Percentiles rank a stretch among this genome's conserved stretches.
Conservation (phyloP, 768 basidiomycete species). For the Phylloporus arenicola region DNA sequence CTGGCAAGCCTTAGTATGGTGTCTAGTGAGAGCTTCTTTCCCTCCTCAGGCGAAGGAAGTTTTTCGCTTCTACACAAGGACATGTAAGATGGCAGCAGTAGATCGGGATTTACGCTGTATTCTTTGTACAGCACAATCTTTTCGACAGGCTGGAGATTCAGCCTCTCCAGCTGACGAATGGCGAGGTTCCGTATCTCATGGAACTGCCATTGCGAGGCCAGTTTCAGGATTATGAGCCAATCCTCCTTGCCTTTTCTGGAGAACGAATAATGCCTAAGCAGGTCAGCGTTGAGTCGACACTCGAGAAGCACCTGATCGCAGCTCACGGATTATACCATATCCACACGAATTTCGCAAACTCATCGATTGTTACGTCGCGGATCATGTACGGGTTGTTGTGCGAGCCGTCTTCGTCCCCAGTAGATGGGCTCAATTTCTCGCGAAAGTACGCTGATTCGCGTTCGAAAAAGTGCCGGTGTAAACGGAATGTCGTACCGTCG, state of each 20-base stretch:
- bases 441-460: conserved; percentile 32
- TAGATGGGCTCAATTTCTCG: conserved; percentile 14
- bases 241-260: conserved; percentile 45
- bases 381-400: conserved; percentile 6
- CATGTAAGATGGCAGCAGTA: conserved; percentile 50
- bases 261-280: conserved; percentile 46
- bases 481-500: conserved; percentile 25
- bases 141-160: conserved; percentile 42
- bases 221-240: conserved; percentile 51
- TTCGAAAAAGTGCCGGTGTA: conserved; percentile 36
- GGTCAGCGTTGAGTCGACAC: not conserved
- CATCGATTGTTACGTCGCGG: conserved; percentile 26
- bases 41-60: conserved; percentile 51
- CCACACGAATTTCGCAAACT: conserved; percentile 48
- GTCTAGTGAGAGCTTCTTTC: conserved; percentile 50
- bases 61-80: conserved; percentile 46
- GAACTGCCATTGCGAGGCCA: conserved; percentile 55
- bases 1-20: conserved; percentile 47
- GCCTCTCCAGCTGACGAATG: conserved; percentile 49
- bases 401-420: conserved; percentile 1
- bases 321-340: conserved; percentile 46
- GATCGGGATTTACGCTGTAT: conserved; percentile 41
- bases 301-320: conserved; percentile 24
- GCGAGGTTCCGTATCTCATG: conserved; percentile 45
- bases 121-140: conserved; percentile 54